Evolutionary conservation across 2,329 filamentous ascomycete species (phyloP), one percentile per base, ranked within the genome.

Genomic region (Epichloe uncinata): DNA sequence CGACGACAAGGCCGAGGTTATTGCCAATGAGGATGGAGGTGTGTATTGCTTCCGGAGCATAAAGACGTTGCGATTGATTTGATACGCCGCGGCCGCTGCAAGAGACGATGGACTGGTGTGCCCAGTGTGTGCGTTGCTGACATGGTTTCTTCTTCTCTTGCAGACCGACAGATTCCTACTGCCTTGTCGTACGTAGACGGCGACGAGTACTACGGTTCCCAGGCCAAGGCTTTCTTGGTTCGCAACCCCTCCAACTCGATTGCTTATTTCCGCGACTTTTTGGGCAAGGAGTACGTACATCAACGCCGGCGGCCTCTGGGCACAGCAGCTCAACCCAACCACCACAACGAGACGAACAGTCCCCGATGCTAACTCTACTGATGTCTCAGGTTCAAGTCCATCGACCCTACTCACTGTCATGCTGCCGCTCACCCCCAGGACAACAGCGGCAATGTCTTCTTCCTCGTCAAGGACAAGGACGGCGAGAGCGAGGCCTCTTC

Each of bases 1-100:
- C 54, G 91, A 97, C 63, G 91, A 94, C 70, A 95, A 94, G 75
- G 84, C 89, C 56, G 88, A 96, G 68, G 91, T 98, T 56, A 97
- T 98, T 72, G 93, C 93, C 64, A 97, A 98, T 72, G 93, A 97
- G 74, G 93, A 97, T 65, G 93, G 93, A 76, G 87, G 87, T 89
- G 67, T 63, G 81, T 70, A 40, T n/a, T 20, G 43, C 47, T n/a
- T 26, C 36, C 7, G 3, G 15, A 13, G 7, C 18, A 15, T 13
- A 22, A 15, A 4, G 18, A 9, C 6, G 41, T 34, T 38, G 40
- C 34, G 30, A 30, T 30, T 30, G 34, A 8, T 18, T 38, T 6
- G 35, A 15, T 8, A 18, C 16, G 16, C 37, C 16, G 8, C 18
- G 40, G 20, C 16, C 12, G 20, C 3, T 42, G 34, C 34, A 22